These are phyloP conservation scores for Ascochyta koolunga DNA, from an alignment of 2,329 filamentous ascomycete genomes.

Conservation along the genomic window DNA sequence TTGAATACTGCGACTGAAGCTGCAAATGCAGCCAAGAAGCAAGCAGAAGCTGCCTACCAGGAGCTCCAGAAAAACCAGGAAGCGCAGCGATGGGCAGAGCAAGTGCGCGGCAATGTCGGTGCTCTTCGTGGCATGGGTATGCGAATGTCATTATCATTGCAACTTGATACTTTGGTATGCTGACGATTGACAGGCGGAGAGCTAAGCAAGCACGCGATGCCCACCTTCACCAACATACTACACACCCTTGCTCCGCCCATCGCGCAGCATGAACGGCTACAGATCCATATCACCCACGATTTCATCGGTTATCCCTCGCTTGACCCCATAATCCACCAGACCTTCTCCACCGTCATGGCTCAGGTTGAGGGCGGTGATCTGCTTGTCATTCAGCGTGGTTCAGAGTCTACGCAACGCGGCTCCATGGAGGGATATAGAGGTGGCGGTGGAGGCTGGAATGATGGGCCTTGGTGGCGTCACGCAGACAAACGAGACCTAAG, in stretches of 20 bases:
- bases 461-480: constrained; percentile 96
- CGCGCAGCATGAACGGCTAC: constrained; percentile 92
- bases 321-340: constrained; percentile 87
- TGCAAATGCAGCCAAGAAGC: constrained; percentile 83
- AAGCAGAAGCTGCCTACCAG: constrained; percentile 89
- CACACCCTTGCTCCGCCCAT: constrained; percentile 96
- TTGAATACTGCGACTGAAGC: constrained; percentile 81
- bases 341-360: constrained; percentile 96
- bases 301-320: constrained; percentile 92
- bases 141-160: not conserved
- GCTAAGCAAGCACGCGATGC: constrained; percentile 71
- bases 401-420: constrained; percentile 76
- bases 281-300: constrained; percentile 97
- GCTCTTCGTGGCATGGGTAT: constrained; percentile 77
- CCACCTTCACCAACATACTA: constrained; percentile 92
- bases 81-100: constrained; percentile 93
- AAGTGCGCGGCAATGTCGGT: constrained; percentile 87
- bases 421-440: constrained; percentile 64
- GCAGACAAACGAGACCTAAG: constrained; percentile 75
- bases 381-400: constrained; percentile 90
- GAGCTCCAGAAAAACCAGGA: constrained; percentile 97
- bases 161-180: constrained; percentile 1
- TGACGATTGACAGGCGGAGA: constrained; percentile 72
- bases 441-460: constrained; percentile 77
- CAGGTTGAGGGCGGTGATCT: constrained; percentile 97